phyloP scores from a whole-genome alignment of 2,329 filamentous ascomycete species.

The Simplicillium aogashimaense region DNA sequence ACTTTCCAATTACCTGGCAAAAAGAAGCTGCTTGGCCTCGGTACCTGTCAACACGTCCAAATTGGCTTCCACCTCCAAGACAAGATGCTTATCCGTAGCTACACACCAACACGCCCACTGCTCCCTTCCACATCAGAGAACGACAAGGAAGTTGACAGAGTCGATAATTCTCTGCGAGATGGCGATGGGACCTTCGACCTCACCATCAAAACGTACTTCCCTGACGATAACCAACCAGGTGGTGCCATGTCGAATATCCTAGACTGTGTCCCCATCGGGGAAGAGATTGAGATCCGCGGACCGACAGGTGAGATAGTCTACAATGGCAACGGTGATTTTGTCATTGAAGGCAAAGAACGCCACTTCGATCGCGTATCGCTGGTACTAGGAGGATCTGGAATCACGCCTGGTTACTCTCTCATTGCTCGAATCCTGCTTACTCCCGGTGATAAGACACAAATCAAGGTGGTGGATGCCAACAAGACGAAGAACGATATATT shows the following conservation, averaged over 20 bases:
- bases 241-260: conserved; percentile 44
- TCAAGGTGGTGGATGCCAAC: conserved; percentile 37
- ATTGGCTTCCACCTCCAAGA: conserved; percentile 39
- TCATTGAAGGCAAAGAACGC: conserved; percentile 27
- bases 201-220: conserved; percentile 41
- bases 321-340: conserved; percentile 32
- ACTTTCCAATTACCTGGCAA: neutral
- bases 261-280: conserved; percentile 34
- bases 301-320: conserved; percentile 41
- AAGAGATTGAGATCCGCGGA: conserved; percentile 40
- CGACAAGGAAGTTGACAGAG: neutral
- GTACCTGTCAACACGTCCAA: conserved; percentile 38
- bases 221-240: conserved; percentile 33
- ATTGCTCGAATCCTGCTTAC: conserved; percentile 29
- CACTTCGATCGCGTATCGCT: conserved; percentile 34
- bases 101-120: conserved; percentile 36
- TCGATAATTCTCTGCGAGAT: conserved; percentile 10
- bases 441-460: conserved; percentile 22
- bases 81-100: conserved; percentile 37
- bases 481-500: conserved; percentile 53
- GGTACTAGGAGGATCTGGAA: conserved; percentile 37
- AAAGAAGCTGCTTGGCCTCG: neutral
- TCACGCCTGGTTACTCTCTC: conserved; percentile 38
- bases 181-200: conserved; percentile 36
- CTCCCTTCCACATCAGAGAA: conserved; percentile 10